These are phyloP conservation scores for Daldinia decipiens DNA, from an alignment of 495 filamentous ascomycete genomes.

Conservation along the genomic window DNA sequence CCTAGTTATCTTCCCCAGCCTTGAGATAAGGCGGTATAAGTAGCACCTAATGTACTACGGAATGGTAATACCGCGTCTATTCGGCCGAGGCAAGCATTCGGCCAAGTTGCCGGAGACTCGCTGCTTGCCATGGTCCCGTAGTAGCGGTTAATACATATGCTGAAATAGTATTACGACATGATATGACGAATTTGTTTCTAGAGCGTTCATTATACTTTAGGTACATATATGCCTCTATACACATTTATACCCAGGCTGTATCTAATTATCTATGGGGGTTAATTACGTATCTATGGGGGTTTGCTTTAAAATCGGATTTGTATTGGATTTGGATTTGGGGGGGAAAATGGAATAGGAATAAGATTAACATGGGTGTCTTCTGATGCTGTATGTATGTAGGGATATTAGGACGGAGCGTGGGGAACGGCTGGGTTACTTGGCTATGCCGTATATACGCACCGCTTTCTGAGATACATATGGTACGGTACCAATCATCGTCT, in stretches of 20 bases:
- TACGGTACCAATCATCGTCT: too few relatives aligned
- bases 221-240: too few relatives aligned
- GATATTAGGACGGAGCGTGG: background rate
- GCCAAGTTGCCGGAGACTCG: background rate
- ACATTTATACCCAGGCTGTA: background rate
- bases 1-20: constrained; percentile 32
- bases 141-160: background rate
- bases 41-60: background rate
- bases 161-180: background rate
- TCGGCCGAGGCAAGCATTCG: background rate
- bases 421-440: background rate
- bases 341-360: background rate
- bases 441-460: background rate
- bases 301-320: background rate
- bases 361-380: too few relatives aligned
- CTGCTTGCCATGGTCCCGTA: background rate
- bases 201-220: background rate
- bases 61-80: background rate
- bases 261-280: background rate
- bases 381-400: background rate
- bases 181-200: constrained; percentile 6
- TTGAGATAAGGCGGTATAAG: background rate
- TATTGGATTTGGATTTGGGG: background rate
- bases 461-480: background rate
- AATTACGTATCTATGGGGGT: too few relatives aligned